Conservation (phyloP, 2,329 filamentous ascomycete genomes). For the Ilyonectria destructans region DNA sequence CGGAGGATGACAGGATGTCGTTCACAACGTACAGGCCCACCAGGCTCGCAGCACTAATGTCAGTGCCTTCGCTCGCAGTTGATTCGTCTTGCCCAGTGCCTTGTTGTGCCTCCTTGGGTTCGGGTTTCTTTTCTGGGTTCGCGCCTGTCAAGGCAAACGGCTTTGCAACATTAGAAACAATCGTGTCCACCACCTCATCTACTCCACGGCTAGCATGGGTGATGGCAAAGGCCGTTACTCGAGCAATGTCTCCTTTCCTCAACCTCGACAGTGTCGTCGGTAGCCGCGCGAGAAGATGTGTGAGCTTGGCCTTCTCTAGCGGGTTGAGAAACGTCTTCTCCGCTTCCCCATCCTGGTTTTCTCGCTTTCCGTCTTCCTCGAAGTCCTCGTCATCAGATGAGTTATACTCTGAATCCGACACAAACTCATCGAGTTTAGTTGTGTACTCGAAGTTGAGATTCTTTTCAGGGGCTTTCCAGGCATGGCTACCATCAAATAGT, state of each 20-base stretch:
- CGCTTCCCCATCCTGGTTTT: conserved; percentile 61
- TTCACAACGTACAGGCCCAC: conserved; percentile 84
- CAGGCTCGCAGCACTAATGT: conserved; percentile 81
- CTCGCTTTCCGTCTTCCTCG: conserved; percentile 71
- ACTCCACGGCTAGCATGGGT: conserved; percentile 88
- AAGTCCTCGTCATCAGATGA: conserved; percentile 87
- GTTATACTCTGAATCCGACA: conserved; percentile 88
- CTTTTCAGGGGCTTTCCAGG: conserved; percentile 84
- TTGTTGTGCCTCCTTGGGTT: conserved; percentile 53
- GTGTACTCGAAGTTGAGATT: conserved; percentile 86
- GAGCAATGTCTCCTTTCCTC: conserved; percentile 87
- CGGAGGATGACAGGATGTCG: conserved; percentile 85
- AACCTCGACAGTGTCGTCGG: conserved; percentile 83
- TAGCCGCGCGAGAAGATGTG: conserved; percentile 86
- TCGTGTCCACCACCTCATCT: conserved; percentile 92
- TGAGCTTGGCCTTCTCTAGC: conserved; percentile 86
- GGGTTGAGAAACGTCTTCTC: conserved; percentile 83
- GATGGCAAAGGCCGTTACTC: conserved; percentile 90
- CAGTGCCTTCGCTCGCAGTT: conserved; percentile 63
- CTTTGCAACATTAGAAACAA: conserved; percentile 85
- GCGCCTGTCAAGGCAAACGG: conserved; percentile 83
- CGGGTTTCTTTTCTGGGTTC: conserved; percentile 70
- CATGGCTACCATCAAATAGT: conserved; percentile 83
- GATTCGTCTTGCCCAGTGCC: conserved; percentile 52
- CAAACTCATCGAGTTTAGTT: conserved; percentile 83